Percentiles rank a stretch among this genome's conserved stretches.
phyloP scores from a whole-genome alignment of 23 red algal species.

The Gracilaria gracilis region DNA sequence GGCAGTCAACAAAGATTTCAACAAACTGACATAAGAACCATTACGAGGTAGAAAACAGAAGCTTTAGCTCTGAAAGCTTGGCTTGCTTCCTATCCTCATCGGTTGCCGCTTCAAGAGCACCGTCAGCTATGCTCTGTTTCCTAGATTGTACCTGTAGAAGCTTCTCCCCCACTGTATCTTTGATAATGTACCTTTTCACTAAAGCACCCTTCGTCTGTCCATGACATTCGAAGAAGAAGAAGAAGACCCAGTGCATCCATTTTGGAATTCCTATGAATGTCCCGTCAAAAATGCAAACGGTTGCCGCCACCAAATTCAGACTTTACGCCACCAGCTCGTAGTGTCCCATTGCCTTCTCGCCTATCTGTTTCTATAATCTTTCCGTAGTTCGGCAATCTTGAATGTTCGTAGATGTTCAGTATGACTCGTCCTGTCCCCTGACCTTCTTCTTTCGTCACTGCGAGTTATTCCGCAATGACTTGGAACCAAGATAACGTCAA shows the following conservation, averaged over 20 bases:
- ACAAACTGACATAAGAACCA: not conserved
- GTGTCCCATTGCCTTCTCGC: slow-evolving; percentile 40
- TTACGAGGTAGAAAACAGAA: slow-evolving; percentile 42
- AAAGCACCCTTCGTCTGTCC: slow-evolving; percentile 77
- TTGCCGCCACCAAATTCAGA: slow-evolving; percentile 77
- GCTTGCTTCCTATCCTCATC: slow-evolving; percentile 73
- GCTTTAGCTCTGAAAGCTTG: slow-evolving; percentile 56
- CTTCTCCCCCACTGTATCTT: slow-evolving; percentile 75
- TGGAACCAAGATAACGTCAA: too few relatives aligned
- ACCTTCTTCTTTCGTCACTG: too few relatives aligned
- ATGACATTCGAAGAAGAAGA: slow-evolving; percentile 80
- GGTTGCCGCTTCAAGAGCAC: slow-evolving; percentile 67
- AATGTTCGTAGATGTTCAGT: too few relatives aligned
- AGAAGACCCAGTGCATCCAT: slow-evolving; percentile 85
- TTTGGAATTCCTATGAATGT: slow-evolving; percentile 91
- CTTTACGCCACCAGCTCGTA: slow-evolving; percentile 86
- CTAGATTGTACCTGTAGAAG: slow-evolving; percentile 79
- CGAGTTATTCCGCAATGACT: too few relatives aligned
- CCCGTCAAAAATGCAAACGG: slow-evolving; percentile 73
- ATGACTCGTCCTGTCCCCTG: too few relatives aligned
- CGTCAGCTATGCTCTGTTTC: slow-evolving; percentile 81
- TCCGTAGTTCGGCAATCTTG: slow-evolving; percentile 63
- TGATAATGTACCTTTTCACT: slow-evolving; percentile 69
- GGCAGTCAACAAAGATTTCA: not conserved
- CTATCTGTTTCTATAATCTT: slow-evolving; percentile 22